Evolutionary conservation across 1,284 basidiomycete species (phyloP).

Genomic region (Ustilago loliicola): DNA sequence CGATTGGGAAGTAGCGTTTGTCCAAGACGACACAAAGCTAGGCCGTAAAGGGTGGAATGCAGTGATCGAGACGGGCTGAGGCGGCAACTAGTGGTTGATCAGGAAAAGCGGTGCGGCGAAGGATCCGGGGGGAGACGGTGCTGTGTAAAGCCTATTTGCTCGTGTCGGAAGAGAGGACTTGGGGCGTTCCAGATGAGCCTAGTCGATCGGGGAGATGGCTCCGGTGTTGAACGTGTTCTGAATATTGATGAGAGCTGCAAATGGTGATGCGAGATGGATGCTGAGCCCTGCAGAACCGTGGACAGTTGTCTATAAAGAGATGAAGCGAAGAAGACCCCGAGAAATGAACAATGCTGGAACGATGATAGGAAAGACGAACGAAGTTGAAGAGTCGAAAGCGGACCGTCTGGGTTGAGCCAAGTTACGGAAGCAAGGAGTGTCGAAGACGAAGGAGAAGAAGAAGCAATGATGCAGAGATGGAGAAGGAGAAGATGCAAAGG

Average conservation of each 20-base stretch:
- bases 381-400: neutral
- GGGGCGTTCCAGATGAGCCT: neutral
- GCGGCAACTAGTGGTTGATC: neutral
- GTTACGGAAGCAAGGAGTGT: neutral
- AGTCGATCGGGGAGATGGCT: neutral
- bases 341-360: neutral
- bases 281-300: neutral
- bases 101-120: too few species aligned
- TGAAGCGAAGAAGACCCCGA: neutral
- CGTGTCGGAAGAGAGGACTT: too few species aligned
- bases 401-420: constrained; percentile 38
- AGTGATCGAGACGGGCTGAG: neutral
- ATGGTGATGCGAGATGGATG: neutral
- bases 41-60: neutral
- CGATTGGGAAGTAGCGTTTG: neutral
- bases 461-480: constrained; percentile 4
- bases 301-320: neutral
- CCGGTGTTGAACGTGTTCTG: neutral
- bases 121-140: too few species aligned
- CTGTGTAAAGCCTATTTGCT: too few species aligned
- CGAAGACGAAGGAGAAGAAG: constrained; percentile 7
- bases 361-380: neutral
- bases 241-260: neutral
- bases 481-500: neutral
- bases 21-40: neutral